Percentiles rank a stretch among this genome's conserved stretches.
These are phyloP conservation scores for Ascochyta koolunga DNA, from an alignment of 2,329 filamentous ascomycete species.

Conservation along the genomic window DNA sequence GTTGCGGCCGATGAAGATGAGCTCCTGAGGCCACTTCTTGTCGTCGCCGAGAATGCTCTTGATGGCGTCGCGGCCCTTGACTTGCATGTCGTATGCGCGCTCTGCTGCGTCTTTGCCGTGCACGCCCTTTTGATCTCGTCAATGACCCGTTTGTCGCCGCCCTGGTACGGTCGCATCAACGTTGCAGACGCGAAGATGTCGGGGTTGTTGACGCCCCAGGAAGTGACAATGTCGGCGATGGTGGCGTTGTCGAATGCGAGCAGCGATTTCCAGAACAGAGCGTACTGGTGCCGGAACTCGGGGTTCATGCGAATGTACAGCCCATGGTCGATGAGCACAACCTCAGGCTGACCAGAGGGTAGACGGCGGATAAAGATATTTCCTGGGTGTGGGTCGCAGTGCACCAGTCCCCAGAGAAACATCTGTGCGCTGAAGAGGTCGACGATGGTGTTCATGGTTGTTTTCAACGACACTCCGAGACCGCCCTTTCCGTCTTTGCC, in stretches of 20 bases:
- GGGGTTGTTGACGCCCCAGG: constrained; percentile 87
- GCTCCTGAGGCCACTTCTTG: constrained; percentile 85
- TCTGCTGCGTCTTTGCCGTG: constrained; percentile 62
- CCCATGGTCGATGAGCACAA: constrained; percentile 96
- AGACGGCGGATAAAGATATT: constrained; percentile 95
- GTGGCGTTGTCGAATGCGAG: constrained; percentile 91
- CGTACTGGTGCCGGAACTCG: constrained; percentile 84
- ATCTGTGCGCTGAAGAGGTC: constrained; percentile 97
- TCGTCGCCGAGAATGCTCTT: constrained; percentile 84
- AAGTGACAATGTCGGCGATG: constrained; percentile 71
- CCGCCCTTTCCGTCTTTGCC: constrained; percentile 76
- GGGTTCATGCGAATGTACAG: constrained; percentile 92
- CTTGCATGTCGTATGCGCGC: constrained; percentile 79
- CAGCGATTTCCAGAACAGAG: constrained; percentile 89
- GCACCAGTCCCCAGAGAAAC: constrained; percentile 94
- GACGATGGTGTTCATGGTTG: constrained; percentile 96
- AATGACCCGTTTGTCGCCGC: constrained; percentile 73
- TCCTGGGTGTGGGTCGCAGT: constrained; percentile 96
- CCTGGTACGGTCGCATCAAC: constrained; percentile 86
- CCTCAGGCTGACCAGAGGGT: constrained; percentile 80
- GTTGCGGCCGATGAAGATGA: constrained; percentile 91
- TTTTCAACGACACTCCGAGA: constrained; percentile 78
- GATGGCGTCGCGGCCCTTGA: constrained; percentile 72
- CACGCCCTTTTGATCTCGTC: constrained; percentile 62
- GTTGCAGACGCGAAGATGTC: constrained; percentile 93